A percentile compares a stretch with the other conserved stretches of the same genome.
These are phyloP conservation scores for Cryptococcus depauperatus DNA, from an alignment of 1,284 basidiomycete genomes.

Conservation along the genomic window DNA sequence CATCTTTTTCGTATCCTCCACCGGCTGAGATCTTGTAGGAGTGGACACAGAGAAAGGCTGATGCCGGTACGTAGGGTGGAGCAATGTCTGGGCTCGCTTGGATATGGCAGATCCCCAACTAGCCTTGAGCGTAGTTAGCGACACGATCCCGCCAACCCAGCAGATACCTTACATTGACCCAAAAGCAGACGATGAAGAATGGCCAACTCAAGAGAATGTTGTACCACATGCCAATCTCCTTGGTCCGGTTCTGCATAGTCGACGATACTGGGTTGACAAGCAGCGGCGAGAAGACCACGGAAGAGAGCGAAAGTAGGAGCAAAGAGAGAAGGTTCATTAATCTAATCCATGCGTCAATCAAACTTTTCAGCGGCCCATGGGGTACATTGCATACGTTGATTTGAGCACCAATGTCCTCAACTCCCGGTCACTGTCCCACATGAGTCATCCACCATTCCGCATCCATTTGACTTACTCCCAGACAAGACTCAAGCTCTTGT, in stretches of 20 bases:
- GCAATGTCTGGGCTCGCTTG: conserved; percentile 32
- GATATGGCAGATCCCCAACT: conserved; percentile 42
- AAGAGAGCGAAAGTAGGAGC: conserved; percentile 36
- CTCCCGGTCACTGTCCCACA: conserved; percentile 34
- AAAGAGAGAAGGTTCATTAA: conserved; percentile 45
- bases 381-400: conserved; percentile 26
- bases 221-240: conserved; percentile 41
- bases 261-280: conserved; percentile 15
- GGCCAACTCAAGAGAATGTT: conserved; percentile 42
- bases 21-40: conserved; percentile 4
- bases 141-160: no score
- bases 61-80: conserved; percentile 41
- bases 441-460: not conserved
- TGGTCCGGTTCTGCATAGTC: conserved; percentile 17
- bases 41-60: conserved; percentile 23
- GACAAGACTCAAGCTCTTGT: conserved; percentile 35
- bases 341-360: conserved; percentile 13
- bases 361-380: not conserved
- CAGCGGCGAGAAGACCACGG: conserved; percentile 35
- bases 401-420: conserved; percentile 39
- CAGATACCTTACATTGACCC: conserved; percentile 35
- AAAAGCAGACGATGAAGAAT: conserved; percentile 42
- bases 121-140: conserved; percentile 14
- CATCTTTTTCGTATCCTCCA: not conserved
- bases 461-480: conserved; percentile 31